Base-by-base conservation (phyloP, 306 rosid genomes). In the Dicorynia guianensis region DNA sequence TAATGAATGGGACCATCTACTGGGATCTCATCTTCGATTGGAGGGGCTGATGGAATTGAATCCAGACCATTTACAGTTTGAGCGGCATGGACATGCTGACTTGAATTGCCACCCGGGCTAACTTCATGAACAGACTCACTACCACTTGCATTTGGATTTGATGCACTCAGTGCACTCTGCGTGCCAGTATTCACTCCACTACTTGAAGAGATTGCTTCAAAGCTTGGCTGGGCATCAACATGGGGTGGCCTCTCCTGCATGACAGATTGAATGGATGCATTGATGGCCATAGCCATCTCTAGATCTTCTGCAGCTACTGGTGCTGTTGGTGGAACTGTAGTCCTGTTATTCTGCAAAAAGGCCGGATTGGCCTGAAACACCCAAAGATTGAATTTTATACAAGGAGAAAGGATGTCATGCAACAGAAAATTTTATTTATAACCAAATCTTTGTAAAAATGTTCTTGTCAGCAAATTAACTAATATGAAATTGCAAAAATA, bases 271-370 rank as follows among this genome's bases (percentile, higher is more conserved):
- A 93, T 63, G 55, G 98, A 93, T 66, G 91, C 94, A 46, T 74
- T 83, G 76, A 92, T 69, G 48, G 97, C 97, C 89, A 89, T 82
- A 55, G 81, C 87, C 64, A 92, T 58, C 76, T 87, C 96, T 52
- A 80, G 62, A 82, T 90, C 97, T 89, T 87, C 99, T 17, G 90
- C 84, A 68, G 74, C 61, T 73, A 86, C 86, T 25, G 99, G 97
- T 56, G 96, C 96, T 36, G 93, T 86, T 55, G 99, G 89, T 50
- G 87, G 86, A 76, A 13, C 76, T 20, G 88, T 77, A 44, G 76
- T 40, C 66, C 76, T 86, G 82, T 76, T 85, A 69, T 30, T 72
- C 25, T 58, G 87, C 89, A 93, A 75, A 86, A 96, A 90, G 63
- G 84, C 83, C 25, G 98, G 97, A 75, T 5, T 75, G 76, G 57